phyloP scores from a whole-genome alignment of 2,329 filamentous ascomycete species.

The Myotisia sp. region DNA sequence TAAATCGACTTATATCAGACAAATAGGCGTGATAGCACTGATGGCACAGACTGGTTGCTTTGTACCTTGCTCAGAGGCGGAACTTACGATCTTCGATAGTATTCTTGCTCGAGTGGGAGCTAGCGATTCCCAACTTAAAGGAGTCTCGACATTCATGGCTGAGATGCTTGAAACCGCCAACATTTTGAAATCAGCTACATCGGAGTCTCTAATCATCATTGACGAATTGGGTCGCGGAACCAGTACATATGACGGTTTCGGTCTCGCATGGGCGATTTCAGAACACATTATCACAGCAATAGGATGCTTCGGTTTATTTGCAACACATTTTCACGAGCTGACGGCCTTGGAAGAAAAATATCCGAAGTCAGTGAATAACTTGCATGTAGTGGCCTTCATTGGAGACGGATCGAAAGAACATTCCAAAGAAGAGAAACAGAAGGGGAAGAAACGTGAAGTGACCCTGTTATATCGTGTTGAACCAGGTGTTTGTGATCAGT shows the following conservation, averaged over 20 bases:
- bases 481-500: constrained; percentile 89
- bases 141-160: constrained; percentile 97
- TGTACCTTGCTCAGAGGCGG: constrained; percentile 78
- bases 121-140: constrained; percentile 91
- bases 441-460: constrained; percentile 57
- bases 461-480: constrained; percentile 95
- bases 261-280: constrained; percentile 96
- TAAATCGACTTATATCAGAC: constrained; percentile 95
- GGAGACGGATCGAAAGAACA: constrained; percentile 30
- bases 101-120: constrained; percentile 93
- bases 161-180: constrained; percentile 99
- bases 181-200: constrained; percentile 90
- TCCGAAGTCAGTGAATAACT: constrained; percentile 66
- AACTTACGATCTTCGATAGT: constrained; percentile 90
- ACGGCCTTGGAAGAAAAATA: constrained; percentile 80
- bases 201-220: constrained; percentile 93
- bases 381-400: constrained; percentile 94
- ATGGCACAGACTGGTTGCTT: constrained; percentile 97
- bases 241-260: constrained; percentile 95
- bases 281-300: constrained; percentile 96
- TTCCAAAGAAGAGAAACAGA: constrained; percentile 37
- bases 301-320: constrained; percentile 84
- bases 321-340: constrained; percentile 95
- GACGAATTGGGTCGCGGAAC: constrained; percentile 94
- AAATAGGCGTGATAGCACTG: constrained; percentile 88